Base-by-base conservation (phyloP, 495 filamentous ascomycete species). In the Penicillium canescens region DNA sequence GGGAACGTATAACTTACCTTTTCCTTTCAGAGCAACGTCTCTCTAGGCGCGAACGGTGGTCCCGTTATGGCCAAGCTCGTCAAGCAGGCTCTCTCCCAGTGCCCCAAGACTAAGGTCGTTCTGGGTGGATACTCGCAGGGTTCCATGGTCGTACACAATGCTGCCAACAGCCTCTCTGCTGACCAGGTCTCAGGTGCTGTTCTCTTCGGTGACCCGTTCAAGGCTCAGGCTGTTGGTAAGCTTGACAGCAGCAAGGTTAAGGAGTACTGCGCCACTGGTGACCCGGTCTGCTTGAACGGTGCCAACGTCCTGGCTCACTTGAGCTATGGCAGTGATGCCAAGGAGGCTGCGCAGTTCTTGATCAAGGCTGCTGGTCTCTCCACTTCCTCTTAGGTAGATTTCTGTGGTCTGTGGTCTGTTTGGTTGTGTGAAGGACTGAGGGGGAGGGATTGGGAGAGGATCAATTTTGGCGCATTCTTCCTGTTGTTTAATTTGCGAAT, bases 71-170 rank as follows among this genome's bases (percentile, higher is more conserved):
- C 78, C 21, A 54, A 55, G 1, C 71, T 79, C 34, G 77, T 81
- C 24, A 65, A 71, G 31, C 63, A 74, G 9, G 76, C 78, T 3
- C 65, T 79, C 7, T 57, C 53, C n/a, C 62, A 74, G 23, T 88
- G 84, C 56, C 83, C 85, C 1, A 69, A 76, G 35, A 85, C 82
- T 42, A 82, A 84, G 63, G 72, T 87, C 49, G 77, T 85, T n/a
- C 64, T 82, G 9, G 73, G 76, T 6, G 85, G 84, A 26, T 88
- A 86, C 60, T 83, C 79, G 1, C 83, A 86, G 57, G 81, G 77
- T 13, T 72, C 71, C 1, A 75, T 78, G 71, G 65, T 81, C 12
- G 73, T 78, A 2, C 82, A 82, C 67, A 77, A 78, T 45, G 78
- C 78, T 4, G 71, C 72, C 11, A 65, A 39, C 34, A 61, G 65